These are phyloP conservation scores for Hypoxylon sp. DNA, from an alignment of 2,329 filamentous ascomycete species.

Conservation along the genomic window DNA sequence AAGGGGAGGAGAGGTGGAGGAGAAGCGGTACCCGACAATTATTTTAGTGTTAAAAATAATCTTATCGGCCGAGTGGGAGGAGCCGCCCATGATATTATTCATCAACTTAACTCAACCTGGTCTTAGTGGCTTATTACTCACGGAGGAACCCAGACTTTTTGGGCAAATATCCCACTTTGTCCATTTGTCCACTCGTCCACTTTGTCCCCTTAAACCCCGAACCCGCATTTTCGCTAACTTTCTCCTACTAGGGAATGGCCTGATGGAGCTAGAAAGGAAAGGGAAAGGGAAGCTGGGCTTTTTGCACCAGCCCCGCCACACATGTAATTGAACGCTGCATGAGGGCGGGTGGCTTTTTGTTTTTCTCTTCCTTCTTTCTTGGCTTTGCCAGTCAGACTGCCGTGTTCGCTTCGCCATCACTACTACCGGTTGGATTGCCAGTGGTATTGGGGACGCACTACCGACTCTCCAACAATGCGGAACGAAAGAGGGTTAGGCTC, in stretches of 20 bases:
- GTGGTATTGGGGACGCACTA: slow-evolving; percentile 9
- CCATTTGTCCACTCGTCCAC: too few species aligned
- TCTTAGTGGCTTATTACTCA: slow-evolving; percentile 19
- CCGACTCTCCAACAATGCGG: slow-evolving; percentile 13
- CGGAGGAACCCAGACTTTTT: slow-evolving; percentile 12
- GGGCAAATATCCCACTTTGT: slow-evolving; percentile 37
- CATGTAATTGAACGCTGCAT: slow-evolving; percentile 41
- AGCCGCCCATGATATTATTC: slow-evolving; percentile 31
- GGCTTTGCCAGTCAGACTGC: slow-evolving; percentile 3
- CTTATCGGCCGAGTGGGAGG: slow-evolving; percentile 39
- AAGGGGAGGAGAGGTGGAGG: background rate
- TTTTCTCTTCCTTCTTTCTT: slow-evolving; percentile 25
- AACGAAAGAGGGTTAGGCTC: slow-evolving; percentile 3
- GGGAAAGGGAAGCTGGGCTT: slow-evolving; percentile 44
- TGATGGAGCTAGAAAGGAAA: slow-evolving; percentile 42
- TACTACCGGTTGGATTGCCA: slow-evolving; percentile 18
- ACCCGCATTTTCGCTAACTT: slow-evolving; percentile 47
- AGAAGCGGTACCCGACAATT: slow-evolving; percentile 15
- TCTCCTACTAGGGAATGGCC: slow-evolving; percentile 48
- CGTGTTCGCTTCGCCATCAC: slow-evolving; percentile 10
- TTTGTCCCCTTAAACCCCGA: slow-evolving; percentile 33
- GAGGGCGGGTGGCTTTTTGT: slow-evolving; percentile 39
- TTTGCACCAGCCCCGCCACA: slow-evolving; percentile 39
- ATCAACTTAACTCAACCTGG: slow-evolving; percentile 12
- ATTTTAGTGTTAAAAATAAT: slow-evolving; percentile 26